Base-by-base conservation (phyloP, 768 basidiomycete genomes). In the Gymnopilus dilepis region DNA sequence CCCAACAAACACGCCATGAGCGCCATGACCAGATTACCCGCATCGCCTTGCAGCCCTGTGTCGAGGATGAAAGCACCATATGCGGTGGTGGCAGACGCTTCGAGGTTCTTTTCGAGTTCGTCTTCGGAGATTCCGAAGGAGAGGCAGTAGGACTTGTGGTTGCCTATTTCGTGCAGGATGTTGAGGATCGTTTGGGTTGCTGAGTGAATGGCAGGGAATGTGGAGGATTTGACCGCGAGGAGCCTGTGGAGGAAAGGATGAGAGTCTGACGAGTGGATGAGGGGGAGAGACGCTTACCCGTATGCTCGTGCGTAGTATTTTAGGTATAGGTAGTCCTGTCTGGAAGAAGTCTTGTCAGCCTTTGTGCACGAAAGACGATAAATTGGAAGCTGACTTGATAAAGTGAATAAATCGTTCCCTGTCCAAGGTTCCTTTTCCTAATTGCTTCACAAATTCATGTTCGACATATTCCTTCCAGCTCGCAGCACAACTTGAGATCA, bases 31-130 rank as follows among this genome's bases (percentile, higher is more conserved):
- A 96, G 77, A 61, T 84, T 88, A 34, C 84, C 24, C 30, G 42
- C 19, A 74, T 37, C 40, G 86, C 90, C 91, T 78, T 81, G 86
- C 11, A 92, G 65, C 0, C 93, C 94, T 0, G 86, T 77, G 72
- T 97, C 91, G 22, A 97, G 76, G 28, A 97, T 81, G 75, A 89
- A 98, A 7, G 89, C 88, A 0, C 94, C 92, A 69, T 98, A 98
- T 0, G 94, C 94, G 2, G 85, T 90, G 28, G 92, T 93, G 6
- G 87, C 84, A 0, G 87, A 67, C 0, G 87, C 84, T 70, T 96
- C 94, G 3, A 82, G 78, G 1, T 88, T 87, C 15, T 67, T 72
- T 50, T 85, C 82, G 6, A 95, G 77, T 41, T 91, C 88, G 3
- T 83, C 81, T 9, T 78, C 68, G 2, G 82, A 78, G 48, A 97